A percentile compares a stretch with the other conserved stretches of the same genome.
These are phyloP conservation scores for Hansenula anomala DNA, from an alignment of 1,139 yeast genomes.

Conservation along the genomic window DNA sequence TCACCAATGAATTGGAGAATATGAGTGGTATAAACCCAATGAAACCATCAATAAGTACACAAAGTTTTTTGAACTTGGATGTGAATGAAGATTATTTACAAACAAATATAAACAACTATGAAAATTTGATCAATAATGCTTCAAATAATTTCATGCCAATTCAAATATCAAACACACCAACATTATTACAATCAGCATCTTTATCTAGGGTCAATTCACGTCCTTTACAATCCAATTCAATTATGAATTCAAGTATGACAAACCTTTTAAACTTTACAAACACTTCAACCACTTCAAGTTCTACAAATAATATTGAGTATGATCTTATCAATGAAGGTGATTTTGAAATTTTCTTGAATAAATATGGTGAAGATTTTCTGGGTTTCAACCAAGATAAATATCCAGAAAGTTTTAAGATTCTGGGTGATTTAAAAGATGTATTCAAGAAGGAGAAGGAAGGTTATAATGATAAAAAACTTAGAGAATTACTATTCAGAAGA, in stretches of 20 bases:
- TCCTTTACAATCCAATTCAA: too few relatives aligned
- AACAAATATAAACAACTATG: slow-evolving; percentile 6
- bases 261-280: too few relatives aligned
- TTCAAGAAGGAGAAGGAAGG: neutral
- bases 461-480: neutral
- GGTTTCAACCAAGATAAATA: neutral
- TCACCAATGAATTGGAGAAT: too few relatives aligned
- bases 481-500: neutral
- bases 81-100: slow-evolving; percentile 11
- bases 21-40: too few relatives aligned
- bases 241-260: too few relatives aligned
- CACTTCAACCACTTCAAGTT: too few relatives aligned
- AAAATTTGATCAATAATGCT: slow-evolving; percentile 5
- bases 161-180: neutral
- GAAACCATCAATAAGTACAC: neutral
- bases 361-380: neutral
- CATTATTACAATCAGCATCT: neutral
- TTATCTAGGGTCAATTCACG: too few relatives aligned
- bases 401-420: neutral
- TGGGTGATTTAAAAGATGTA: neutral
- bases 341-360: neutral
- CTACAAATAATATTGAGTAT: neutral
- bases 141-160: neutral
- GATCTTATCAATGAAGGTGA: neutral
- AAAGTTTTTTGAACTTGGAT: neutral